Percentiles rank a stretch among this genome's conserved stretches.
Conservation (phyloP, 192 early-diverging fungal genomes). For the Dimargaris cristalligena region DNA sequence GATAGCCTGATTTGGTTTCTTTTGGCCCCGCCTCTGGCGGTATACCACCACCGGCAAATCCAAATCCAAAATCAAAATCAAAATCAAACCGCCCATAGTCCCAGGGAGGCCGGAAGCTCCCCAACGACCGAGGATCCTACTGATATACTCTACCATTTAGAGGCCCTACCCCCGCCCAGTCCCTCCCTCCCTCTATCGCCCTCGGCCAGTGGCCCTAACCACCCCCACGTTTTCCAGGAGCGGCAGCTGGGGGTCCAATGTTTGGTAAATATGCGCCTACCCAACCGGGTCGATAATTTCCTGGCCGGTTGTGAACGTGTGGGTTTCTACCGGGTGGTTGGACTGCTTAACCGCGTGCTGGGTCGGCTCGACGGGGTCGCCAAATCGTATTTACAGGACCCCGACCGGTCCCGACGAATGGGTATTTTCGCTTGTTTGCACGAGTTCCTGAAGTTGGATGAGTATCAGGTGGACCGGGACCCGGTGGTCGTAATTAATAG, state of each 20-base stretch:
- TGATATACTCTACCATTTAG: background rate
- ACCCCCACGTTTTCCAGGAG: too few relatives aligned
- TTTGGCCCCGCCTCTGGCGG: background rate
- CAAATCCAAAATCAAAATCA: background rate
- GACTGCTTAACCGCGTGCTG: slow-evolving; percentile 4
- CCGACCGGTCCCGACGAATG: background rate
- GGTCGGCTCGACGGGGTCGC: background rate
- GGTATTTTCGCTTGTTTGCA: background rate
- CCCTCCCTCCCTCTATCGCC: background rate
- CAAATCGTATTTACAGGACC: slow-evolving; percentile 2
- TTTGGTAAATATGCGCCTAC: slow-evolving; percentile 7
- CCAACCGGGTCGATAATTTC: slow-evolving; percentile 1
- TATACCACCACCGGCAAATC: background rate
- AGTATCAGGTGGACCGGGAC: slow-evolving; percentile 3
- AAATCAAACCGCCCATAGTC: background rate
- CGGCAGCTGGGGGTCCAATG: background rate
- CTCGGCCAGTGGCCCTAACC: too few relatives aligned
- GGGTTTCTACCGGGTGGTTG: slow-evolving; percentile 11
- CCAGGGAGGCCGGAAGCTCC: too few relatives aligned
- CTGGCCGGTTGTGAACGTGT: slow-evolving; percentile 5
- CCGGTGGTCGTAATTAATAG: background rate
- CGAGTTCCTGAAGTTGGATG: slow-evolving; percentile 9
- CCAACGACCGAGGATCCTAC: background rate
- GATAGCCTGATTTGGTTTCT: slow-evolving; percentile 5
- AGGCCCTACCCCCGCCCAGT: background rate